Evolutionary conservation across 2,329 filamentous ascomycete species (phyloP), one percentile per base, ranked within the genome.

Genomic region (Escovopsis sp.): DNA sequence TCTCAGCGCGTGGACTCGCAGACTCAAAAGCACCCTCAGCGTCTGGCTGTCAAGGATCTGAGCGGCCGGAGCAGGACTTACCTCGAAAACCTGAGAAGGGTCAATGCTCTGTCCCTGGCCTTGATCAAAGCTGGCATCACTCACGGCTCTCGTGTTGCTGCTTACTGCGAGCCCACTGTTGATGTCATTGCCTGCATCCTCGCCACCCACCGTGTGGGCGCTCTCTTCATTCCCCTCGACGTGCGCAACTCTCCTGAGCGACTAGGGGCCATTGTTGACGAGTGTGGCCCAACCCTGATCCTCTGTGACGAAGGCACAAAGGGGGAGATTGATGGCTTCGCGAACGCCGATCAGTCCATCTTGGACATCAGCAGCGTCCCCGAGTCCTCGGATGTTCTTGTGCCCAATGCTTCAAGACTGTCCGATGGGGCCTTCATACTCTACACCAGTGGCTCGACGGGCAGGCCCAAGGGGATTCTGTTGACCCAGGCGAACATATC

Each of bases 381-480:
- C 8, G 36, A 27, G 36, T 12, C 24, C 14, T 7, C 11, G 11
- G 36, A 37, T 11, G n/a, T 24, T 20, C 1, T 7, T 7, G 30
- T 47, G 6, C 24, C 29, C 5, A 43, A 41, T 35, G 16, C 9
- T 5, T 41, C 44, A 11, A 16, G 27, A 6, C 15, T 36, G 13
- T 39, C 39, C 3, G 29, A 32, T 1, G 42, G 47, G 2, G 54
- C 50, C 4, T 43, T 47, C 2, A 45, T 65, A 1, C 43, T 65
- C 2, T 66, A 53, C 48, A 52, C 53, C 25, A 50, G 53, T 38
- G 48, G 55, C 36, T 46, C 50, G 11, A 53, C 60, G n/a, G 51
- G 57, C 24, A 52, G 20, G 0, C 65, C 66, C 5, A 68, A 68
- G 45, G 66, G 65, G 1, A 55, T 67, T 12, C 25, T 56, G n/a